These are phyloP conservation scores for Fusarium protoensiforme DNA, from an alignment of 2,329 filamentous ascomycete species.

Conservation along the genomic window DNA sequence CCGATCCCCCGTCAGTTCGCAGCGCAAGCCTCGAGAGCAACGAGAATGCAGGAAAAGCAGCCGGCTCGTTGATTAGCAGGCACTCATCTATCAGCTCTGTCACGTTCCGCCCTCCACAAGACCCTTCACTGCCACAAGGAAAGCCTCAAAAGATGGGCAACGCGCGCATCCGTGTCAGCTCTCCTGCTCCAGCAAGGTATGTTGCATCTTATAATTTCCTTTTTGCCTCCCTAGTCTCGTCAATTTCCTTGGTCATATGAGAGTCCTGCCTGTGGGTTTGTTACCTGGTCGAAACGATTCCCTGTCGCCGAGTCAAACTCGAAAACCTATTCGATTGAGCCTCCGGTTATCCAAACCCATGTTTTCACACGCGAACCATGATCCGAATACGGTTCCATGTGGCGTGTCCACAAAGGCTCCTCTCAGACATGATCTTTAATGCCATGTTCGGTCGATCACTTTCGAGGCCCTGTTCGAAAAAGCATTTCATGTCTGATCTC, in stretches of 20 bases:
- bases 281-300: background rate
- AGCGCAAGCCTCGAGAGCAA: constrained; percentile 40
- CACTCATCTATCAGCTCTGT: constrained; percentile 62
- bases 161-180: constrained; percentile 56
- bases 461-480: background rate
- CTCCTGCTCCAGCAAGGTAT: constrained; percentile 62
- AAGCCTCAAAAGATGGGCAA: constrained; percentile 57
- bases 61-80: constrained; percentile 43
- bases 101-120: constrained; percentile 56
- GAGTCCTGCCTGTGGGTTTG: background rate
- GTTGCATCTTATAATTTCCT: constrained; percentile 17
- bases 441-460: background rate
- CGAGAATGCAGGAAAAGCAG: constrained; percentile 37
- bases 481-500: background rate
- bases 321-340: background rate
- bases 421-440: background rate
- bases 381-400: background rate
- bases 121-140: constrained; percentile 61
- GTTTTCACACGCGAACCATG: background rate
- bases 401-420: background rate
- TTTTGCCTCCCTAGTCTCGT: background rate
- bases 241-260: background rate
- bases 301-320: background rate
- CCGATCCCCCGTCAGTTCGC: constrained; percentile 45
- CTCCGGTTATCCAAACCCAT: background rate